Percentiles rank a stretch among this genome's conserved stretches.
Conservation (phyloP, 2,329 filamentous ascomycete species). For the Fonsecaea monophora region DNA sequence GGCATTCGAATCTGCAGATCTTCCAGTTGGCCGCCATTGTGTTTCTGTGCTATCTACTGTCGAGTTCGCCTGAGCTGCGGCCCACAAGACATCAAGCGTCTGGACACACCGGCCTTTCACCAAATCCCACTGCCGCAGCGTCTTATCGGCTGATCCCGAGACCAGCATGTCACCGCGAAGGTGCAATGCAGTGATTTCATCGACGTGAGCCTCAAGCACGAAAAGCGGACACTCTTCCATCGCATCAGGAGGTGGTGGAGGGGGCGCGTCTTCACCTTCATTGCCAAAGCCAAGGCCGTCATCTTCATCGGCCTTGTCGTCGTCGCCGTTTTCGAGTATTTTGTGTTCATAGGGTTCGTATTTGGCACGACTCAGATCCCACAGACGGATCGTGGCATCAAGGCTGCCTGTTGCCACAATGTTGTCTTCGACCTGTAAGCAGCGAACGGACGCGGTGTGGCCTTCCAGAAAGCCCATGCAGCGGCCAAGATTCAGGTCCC, state of each 20-base stretch:
- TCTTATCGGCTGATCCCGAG: constrained; percentile 96
- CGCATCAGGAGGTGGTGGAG: constrained; percentile 71
- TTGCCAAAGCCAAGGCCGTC: constrained; percentile 77
- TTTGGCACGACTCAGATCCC: constrained; percentile 89
- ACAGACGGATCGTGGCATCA: constrained; percentile 91
- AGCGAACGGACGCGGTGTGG: constrained; percentile 89
- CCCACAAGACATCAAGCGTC: constrained; percentile 97
- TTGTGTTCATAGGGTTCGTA: constrained; percentile 74
- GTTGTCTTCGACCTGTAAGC: constrained; percentile 93
- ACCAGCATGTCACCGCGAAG: constrained; percentile 89
- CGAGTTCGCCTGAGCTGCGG: constrained; percentile 84
- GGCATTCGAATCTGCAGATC: constrained; percentile 70
- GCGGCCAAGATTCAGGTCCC: constrained; percentile 92
- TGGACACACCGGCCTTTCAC: constrained; percentile 97
- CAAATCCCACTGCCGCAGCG: constrained; percentile 94
- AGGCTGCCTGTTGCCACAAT: constrained; percentile 92
- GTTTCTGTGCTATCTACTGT: constrained; percentile 61
- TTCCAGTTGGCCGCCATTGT: constrained; percentile 73
- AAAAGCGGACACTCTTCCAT: constrained; percentile 91
- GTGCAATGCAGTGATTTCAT: constrained; percentile 91
- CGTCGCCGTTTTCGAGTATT: constrained; percentile 52
- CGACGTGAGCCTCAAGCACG: constrained; percentile 86
- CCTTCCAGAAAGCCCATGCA: constrained; percentile 93
- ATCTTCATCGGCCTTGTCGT: constrained; percentile 57
- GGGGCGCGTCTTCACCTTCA: constrained; percentile 71